Evolutionary conservation across 2,329 filamentous ascomycete genomes (phyloP), one percentile per base, ranked within the genome.

Genomic region (Cladosporium cucumerinum): DNA sequence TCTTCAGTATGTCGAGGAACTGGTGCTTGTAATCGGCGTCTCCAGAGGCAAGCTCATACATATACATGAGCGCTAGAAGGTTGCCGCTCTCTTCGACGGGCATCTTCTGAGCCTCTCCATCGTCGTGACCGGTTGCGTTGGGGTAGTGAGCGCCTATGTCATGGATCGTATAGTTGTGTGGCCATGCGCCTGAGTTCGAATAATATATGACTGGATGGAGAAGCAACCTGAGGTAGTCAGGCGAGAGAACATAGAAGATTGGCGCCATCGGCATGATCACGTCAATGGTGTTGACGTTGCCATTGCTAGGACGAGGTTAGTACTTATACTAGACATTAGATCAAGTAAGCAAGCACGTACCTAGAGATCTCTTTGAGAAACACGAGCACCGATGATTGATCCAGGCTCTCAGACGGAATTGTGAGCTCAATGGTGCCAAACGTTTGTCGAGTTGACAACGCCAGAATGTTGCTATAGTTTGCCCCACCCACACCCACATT

Each of bases 131-230:
- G 0, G 89, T 92, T 1, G 88, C 83, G 68, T 92, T 92, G 0
- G 89, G 89, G 73, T 90, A 92, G 0, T 84, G 74, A 14, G 64
- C 51, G 1, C 89, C 89, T n/a, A 92, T 79, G 76, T 92, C 89
- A 72, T 92, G 89, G 84, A 92, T 90, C 67, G 86, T 88, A 73
- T 91, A 92, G 68, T 66, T 59, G 39, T 73, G 68, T 21, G 71
- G 71, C 63, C 69, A 68, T 14, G 63, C 28, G 26, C 64, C 10
- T 89, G 90, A 79, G 16, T 77, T 78, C 5, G 81, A 73, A 60
- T 82, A 82, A 8, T 72, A 71, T 68, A 82, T 73, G 61, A 81
- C 73, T 1, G 80, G 80, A 58, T 82, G 77, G 10, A 82, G 67
- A 28, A 82, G 73, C 0, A 82, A 69, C 30, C 76, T 76, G 63